These are phyloP conservation scores for Raphanus hybrid DNA, from an alignment of 441 rosid species.

Conservation along the genomic window DNA sequence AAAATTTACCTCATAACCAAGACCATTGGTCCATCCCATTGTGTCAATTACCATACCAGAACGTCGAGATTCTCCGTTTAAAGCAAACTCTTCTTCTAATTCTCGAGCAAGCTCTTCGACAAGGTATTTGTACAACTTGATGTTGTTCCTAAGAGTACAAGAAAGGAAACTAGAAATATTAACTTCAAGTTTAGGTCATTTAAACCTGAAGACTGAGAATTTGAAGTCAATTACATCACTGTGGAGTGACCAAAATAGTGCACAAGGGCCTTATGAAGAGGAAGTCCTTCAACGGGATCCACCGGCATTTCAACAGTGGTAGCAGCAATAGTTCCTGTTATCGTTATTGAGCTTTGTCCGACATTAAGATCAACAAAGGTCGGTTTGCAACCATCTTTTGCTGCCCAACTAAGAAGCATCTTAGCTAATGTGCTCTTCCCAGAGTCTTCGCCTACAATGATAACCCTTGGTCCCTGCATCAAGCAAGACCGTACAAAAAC, in stretches of 20 bases:
- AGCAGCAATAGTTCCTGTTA: conserved; percentile 81
- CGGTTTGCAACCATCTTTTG: conserved; percentile 84
- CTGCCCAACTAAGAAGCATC: conserved; percentile 94
- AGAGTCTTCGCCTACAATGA: conserved; percentile 81
- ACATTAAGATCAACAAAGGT: conserved; percentile 81
- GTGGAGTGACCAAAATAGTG: conserved; percentile 77
- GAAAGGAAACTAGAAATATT: background rate
- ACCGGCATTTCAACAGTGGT: conserved; percentile 76
- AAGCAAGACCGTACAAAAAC: conserved; percentile 1
- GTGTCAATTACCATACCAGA: conserved; percentile 91
- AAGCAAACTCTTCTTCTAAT: conserved; percentile 65
- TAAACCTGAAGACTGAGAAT: background rate
- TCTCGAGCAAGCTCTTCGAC: conserved; percentile 76
- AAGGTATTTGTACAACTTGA: conserved; percentile 63
- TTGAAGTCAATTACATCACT: conserved; percentile 51
- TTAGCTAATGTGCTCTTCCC: conserved; percentile 76
- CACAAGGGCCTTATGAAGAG: conserved; percentile 73
- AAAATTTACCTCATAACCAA: conserved; percentile 68
- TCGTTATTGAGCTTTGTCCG: conserved; percentile 81
- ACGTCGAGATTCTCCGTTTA: conserved; percentile 60
- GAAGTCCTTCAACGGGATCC: conserved; percentile 87
- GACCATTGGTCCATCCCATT: conserved; percentile 82
- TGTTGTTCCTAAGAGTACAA: conserved; percentile 57
- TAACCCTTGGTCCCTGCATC: conserved; percentile 82
- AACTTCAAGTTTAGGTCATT: background rate